Conservation (phyloP, 1,284 basidiomycete species). For the Leccinum variabile region DNA sequence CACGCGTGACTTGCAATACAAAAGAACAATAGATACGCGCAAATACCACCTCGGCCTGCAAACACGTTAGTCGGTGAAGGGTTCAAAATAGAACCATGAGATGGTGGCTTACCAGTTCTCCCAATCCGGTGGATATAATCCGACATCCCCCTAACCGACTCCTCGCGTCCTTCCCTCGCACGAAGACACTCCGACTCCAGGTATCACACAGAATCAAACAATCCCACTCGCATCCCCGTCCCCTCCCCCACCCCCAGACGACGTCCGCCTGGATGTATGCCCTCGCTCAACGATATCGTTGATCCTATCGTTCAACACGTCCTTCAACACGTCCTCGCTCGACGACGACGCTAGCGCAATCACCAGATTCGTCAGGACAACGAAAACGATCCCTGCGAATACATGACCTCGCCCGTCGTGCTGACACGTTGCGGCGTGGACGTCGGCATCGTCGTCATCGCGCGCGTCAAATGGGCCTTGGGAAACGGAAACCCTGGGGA, state of each 20-base stretch:
- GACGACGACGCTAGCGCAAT: constrained; percentile 25
- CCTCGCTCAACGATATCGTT: constrained; percentile 28
- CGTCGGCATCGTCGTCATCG: neutral
- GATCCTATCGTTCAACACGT: constrained; percentile 23
- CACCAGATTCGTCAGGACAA: constrained; percentile 30
- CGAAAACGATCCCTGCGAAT: constrained; percentile 24
- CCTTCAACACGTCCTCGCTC: constrained; percentile 25
- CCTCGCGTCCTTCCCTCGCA: neutral
- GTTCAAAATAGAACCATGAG: no score
- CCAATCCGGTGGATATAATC: no score
- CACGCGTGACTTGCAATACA: no score
- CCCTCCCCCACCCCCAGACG: neutral
- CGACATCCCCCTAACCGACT: no score
- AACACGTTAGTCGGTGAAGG: no score
- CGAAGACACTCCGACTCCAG: neutral
- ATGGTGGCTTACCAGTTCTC: no score
- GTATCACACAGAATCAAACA: neutral
- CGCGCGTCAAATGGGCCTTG: constrained; percentile 11
- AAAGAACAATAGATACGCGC: no score
- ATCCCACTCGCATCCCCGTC: neutral
- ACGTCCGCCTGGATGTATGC: constrained; percentile 19
- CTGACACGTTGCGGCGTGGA: constrained; percentile 8
- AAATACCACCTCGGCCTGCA: no score
- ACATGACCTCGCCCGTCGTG: constrained; percentile 4
- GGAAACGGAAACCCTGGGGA: constrained; percentile 18